A percentile compares a stretch with the other conserved stretches of the same genome.
These are phyloP conservation scores for Corylus avellana DNA, from an alignment of 306 rosid genomes.

Conservation along the genomic window DNA sequence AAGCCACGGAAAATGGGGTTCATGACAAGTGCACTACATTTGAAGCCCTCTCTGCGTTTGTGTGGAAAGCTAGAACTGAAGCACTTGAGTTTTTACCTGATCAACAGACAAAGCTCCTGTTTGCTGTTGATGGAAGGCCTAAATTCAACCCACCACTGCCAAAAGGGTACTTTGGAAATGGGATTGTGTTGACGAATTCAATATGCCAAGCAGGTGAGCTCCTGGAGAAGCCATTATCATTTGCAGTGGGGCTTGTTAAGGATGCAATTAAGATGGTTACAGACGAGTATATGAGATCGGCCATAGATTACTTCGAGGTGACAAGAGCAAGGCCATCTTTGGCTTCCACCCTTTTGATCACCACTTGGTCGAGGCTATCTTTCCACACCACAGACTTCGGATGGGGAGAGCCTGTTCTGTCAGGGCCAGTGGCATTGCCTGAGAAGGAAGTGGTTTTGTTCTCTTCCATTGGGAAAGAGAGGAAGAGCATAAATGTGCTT, in stretches of 20 bases:
- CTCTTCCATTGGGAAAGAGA: slow-evolving; percentile 73
- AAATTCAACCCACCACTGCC: slow-evolving; percentile 71
- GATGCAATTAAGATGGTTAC: slow-evolving; percentile 70
- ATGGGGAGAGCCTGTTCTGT: slow-evolving; percentile 89
- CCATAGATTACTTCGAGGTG: slow-evolving; percentile 79
- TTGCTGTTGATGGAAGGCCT: slow-evolving; percentile 81
- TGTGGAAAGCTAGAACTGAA: slow-evolving; percentile 79
- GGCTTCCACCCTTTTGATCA: slow-evolving; percentile 77
- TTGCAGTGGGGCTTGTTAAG: slow-evolving; percentile 59
- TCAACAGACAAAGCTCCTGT: slow-evolving; percentile 79
- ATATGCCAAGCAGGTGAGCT: slow-evolving; percentile 68
- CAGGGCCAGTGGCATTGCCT: slow-evolving; percentile 91
- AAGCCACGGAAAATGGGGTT: slow-evolving; percentile 63
- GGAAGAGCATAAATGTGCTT: slow-evolving; percentile 79
- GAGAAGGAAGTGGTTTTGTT: slow-evolving; percentile 89
- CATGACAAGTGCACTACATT: slow-evolving; percentile 67
- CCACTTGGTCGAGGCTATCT: slow-evolving; percentile 85
- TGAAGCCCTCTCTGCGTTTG: slow-evolving; percentile 85
- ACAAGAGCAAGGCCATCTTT: slow-evolving; percentile 90
- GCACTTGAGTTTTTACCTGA: slow-evolving; percentile 62
- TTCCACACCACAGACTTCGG: slow-evolving; percentile 87
- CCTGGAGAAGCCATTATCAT: slow-evolving; percentile 58
- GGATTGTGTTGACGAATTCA: slow-evolving; percentile 69
- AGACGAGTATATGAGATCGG: slow-evolving; percentile 83
- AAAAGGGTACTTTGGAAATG: slow-evolving; percentile 80